phyloP scores from a whole-genome alignment of 2,329 filamentous ascomycete species.

The Fusarium napiforme region DNA sequence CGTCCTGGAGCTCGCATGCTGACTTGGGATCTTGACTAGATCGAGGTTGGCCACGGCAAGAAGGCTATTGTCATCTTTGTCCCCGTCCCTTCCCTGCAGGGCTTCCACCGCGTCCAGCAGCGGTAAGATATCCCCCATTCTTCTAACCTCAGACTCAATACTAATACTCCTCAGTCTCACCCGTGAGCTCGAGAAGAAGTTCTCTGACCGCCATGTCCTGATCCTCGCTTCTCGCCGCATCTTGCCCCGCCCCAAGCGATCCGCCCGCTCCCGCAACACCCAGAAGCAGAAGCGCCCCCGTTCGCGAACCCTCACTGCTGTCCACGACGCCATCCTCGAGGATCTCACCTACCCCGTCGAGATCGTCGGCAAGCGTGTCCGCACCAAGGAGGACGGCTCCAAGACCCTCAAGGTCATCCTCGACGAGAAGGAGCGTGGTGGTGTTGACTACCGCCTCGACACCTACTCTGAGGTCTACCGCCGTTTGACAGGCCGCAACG shows the following conservation, averaged over 20 bases:
- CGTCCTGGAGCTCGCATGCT: slow-evolving; percentile 80
- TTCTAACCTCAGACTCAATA: neutral
- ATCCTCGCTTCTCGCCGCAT: slow-evolving; percentile 99
- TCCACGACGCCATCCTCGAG: slow-evolving; percentile 97
- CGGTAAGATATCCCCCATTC: slow-evolving; percentile 73
- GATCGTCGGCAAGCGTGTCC: slow-evolving; percentile 98
- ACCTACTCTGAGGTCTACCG: slow-evolving; percentile 99
- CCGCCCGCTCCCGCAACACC: slow-evolving; percentile 92
- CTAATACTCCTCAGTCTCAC: slow-evolving; percentile 76
- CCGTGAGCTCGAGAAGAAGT: slow-evolving; percentile 99
- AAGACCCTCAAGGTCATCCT: slow-evolving; percentile 99
- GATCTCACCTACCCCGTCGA: slow-evolving; percentile 99
- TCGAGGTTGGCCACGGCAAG: slow-evolving; percentile 99
- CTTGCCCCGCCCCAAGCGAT: slow-evolving; percentile 97
- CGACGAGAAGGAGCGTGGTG: slow-evolving; percentile 99
- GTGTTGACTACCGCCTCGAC: slow-evolving; percentile 99
- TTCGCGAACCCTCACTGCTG: slow-evolving; percentile 96
- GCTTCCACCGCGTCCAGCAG: slow-evolving; percentile 99
- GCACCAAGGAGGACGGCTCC: slow-evolving; percentile 98
- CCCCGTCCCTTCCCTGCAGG: slow-evolving; percentile 96
- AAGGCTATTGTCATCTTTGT: slow-evolving; percentile 99
- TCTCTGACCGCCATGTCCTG: slow-evolving; percentile 99
- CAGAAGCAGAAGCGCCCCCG: slow-evolving; percentile 99
- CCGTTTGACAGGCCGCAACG: slow-evolving; percentile 93
- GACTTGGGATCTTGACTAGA: slow-evolving; percentile 79